Percentiles rank a stretch among this genome's conserved stretches.
Evolutionary conservation across 2,329 filamentous ascomycete species (phyloP).

Genomic region (Sporothrix globosa): DNA sequence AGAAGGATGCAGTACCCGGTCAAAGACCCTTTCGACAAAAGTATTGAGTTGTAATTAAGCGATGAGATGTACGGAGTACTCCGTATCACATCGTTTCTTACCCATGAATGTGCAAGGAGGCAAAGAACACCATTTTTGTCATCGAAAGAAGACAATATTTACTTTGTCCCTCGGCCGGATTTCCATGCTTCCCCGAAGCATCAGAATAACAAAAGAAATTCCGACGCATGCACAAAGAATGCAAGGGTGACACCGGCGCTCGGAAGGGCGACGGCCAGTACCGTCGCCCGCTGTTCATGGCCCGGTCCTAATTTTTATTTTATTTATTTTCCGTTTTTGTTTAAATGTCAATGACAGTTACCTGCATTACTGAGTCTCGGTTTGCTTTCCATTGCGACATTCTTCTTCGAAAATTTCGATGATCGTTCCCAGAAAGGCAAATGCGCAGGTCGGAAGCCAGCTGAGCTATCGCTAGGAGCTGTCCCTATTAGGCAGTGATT

Average conservation of each 20-base stretch:
- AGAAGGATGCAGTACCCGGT: slow-evolving; percentile 12
- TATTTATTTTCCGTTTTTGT: too few relatives aligned
- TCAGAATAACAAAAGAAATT: not conserved
- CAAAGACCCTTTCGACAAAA: slow-evolving; percentile 10
- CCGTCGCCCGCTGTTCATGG: not conserved
- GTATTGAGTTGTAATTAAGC: not conserved
- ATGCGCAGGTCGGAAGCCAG: not conserved
- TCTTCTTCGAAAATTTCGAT: not conserved
- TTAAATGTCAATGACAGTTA: too few relatives aligned
- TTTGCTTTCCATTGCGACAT: not conserved
- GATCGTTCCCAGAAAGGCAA: slow-evolving; percentile 21
- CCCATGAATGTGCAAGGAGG: too few relatives aligned
- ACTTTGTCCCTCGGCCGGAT: not conserved
- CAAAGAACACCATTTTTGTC: slow-evolving; percentile 10
- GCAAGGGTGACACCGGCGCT: not conserved
- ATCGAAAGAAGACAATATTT: too few relatives aligned
- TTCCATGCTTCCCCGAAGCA: not conserved
- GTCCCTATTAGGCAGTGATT: slow-evolving; percentile 13
- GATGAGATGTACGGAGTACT: not conserved
- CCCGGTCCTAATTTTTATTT: too few relatives aligned
- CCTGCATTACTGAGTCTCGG: not conserved
- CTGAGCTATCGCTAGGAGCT: not conserved
- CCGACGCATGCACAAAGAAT: slow-evolving; percentile 5
- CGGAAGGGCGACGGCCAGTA: not conserved
- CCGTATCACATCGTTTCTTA: slow-evolving; percentile 14